Percentiles rank a stretch among this genome's conserved stretches.
Conservation (phyloP, 2,329 filamentous ascomycete genomes). For the Fusarium hainanense region DNA sequence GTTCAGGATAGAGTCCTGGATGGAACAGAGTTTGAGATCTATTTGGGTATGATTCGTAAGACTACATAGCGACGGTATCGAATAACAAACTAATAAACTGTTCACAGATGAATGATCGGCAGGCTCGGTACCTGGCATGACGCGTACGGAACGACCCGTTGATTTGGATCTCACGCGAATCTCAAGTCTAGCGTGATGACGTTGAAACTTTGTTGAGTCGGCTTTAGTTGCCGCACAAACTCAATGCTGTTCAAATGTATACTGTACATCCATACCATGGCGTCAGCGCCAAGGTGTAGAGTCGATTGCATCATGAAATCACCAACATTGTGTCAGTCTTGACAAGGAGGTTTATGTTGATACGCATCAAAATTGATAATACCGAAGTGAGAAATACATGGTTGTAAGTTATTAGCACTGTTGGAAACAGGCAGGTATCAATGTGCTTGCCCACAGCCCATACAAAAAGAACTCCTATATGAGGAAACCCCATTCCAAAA, state of each 20-base stretch:
- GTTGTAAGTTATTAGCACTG: conserved; percentile 7
- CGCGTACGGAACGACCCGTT: conserved; percentile 4
- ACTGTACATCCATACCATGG: neutral
- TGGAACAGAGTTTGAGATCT: neutral
- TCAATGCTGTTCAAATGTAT: neutral
- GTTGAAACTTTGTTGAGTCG: conserved; percentile 1
- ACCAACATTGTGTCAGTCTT: neutral
- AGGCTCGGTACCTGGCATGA: neutral
- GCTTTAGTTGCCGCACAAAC: neutral
- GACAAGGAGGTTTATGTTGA: neutral
- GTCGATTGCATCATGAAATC: conserved; percentile 23
- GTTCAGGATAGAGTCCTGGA: neutral
- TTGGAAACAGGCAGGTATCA: conserved; percentile 28
- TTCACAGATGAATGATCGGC: neutral
- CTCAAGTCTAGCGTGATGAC: neutral
- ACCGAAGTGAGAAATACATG: conserved; percentile 1
- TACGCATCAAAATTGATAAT: neutral
- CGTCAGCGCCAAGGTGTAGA: neutral
- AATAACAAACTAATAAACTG: neutral
- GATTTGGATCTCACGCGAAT: neutral
- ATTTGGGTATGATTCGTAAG: neutral
- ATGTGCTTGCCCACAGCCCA: conserved; percentile 23
- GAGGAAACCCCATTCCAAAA: conserved; percentile 14
- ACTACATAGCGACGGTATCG: neutral
- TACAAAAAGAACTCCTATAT: conserved; percentile 6